These are phyloP conservation scores for Fusarium compactum DNA, from an alignment of 2,329 filamentous ascomycete species.

Conservation along the genomic window DNA sequence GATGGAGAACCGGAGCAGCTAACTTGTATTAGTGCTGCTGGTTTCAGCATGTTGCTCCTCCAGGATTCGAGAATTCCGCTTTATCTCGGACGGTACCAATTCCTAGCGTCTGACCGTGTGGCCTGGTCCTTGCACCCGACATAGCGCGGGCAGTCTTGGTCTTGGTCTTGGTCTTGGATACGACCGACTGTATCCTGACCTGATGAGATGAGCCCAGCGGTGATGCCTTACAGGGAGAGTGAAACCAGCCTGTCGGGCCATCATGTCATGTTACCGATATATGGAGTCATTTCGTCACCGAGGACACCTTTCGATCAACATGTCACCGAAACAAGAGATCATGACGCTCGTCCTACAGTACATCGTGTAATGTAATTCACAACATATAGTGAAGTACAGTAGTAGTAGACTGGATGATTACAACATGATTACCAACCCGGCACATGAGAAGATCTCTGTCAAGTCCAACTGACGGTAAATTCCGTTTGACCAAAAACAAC, in stretches of 20 bases:
- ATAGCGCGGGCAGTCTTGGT: conserved; percentile 10
- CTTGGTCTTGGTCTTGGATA: conserved; percentile 7
- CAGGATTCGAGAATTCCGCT: conserved; percentile 9
- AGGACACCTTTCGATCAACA: conserved; percentile 2
- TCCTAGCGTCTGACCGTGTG: conserved; percentile 1
- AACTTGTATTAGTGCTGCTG: not conserved
- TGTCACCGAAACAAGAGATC: conserved; percentile 10
- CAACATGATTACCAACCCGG: conserved; percentile 35
- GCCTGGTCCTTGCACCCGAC: conserved; percentile 36
- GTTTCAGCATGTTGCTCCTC: conserved; percentile 19
- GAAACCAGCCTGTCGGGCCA: conserved; percentile 34
- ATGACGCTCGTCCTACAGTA: not conserved
- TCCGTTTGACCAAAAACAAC: not conserved
- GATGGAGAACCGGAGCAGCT: conserved; percentile 3
- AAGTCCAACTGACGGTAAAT: conserved; percentile 6
- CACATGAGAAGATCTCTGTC: conserved; percentile 13
- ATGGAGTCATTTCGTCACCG: conserved; percentile 33
- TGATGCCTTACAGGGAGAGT: conserved; percentile 14
- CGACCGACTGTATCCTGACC: conserved; percentile 12
- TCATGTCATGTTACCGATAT: not conserved
- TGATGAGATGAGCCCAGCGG: not conserved
- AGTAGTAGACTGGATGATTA: conserved; percentile 17
- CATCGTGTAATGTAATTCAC: conserved; percentile 8
- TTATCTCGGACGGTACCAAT: conserved; percentile 2
- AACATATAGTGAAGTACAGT: not conserved